Percentiles rank a stretch among this genome's conserved stretches.
phyloP scores from a whole-genome alignment of 495 filamentous ascomycete species.

The Aspergillus sclerotiicarbonarius region DNA sequence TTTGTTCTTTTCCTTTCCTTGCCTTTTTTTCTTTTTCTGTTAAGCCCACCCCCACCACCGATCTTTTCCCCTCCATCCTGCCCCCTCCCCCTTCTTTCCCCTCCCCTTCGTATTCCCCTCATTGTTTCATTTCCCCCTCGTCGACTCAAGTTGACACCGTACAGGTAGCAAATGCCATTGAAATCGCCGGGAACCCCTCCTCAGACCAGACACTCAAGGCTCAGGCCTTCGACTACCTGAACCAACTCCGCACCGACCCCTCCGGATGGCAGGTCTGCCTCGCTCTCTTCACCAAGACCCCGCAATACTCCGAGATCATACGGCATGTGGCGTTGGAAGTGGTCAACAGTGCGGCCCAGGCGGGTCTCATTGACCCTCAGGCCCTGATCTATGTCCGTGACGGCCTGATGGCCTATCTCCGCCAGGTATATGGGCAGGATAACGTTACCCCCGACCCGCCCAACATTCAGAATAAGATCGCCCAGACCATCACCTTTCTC shows the following conservation, averaged over 20 bases:
- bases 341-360: constrained; percentile 84
- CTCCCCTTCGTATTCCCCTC: constrained; percentile 19
- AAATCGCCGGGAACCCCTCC: constrained; percentile 78
- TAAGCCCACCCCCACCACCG: constrained; percentile 16
- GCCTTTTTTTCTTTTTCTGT: constrained; percentile 7
- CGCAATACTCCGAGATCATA: constrained; percentile 76
- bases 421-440: constrained; percentile 63
- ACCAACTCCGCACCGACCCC: constrained; percentile 73
- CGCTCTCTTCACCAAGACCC: constrained; percentile 76
- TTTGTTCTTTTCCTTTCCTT: not conserved
- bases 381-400: constrained; percentile 70
- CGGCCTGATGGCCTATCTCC: constrained; percentile 72
- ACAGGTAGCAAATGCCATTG: constrained; percentile 88
- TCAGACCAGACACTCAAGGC: constrained; percentile 71
- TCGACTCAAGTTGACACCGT: constrained; percentile 13
- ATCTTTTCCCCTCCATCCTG: constrained; percentile 10
- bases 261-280: constrained; percentile 86
- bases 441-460: constrained; percentile 59
- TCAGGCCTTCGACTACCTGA: constrained; percentile 86
- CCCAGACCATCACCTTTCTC: constrained; percentile 89
- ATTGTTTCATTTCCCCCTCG: not conserved
- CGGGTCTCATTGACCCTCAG: constrained; percentile 64
- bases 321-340: constrained; percentile 86
- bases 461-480: constrained; percentile 92
- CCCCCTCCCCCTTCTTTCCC: constrained; percentile 11